Base-by-base conservation (phyloP, 345 rosid genomes). In the Melastoma malabathricum region DNA sequence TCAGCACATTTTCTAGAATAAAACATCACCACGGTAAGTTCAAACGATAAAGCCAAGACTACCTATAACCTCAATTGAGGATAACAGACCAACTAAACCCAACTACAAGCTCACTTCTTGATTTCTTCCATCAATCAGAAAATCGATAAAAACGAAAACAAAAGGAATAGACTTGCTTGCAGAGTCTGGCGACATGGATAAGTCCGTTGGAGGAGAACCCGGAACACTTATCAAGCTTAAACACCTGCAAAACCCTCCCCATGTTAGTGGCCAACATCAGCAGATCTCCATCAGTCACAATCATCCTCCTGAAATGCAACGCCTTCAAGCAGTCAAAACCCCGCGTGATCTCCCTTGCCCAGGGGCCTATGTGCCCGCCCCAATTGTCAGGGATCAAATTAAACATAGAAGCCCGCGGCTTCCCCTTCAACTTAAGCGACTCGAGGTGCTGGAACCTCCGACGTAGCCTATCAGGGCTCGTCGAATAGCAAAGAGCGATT, bases 381-480 rank as follows among this genome's bases (percentile, higher is more conserved):
- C 98, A 87, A 57, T 87, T 77, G 70, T 87, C 96, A 0, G 95
- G 98, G 22, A 92, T 87, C 27, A 84, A 62, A 55, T 84, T 87
- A 48, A 92, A 87, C 96, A 92, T 82, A n/a, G 96, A 95, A 0
- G 96, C 95, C 55, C 98, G 41, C 0, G 96, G 96, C 72, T 84
- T 87, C 13, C 95, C 98, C 56, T 92, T 92, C 29, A 92, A 59
- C 65, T 75, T 79, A 51, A 92, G 56, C n/a, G 98, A 92, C 62
- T 82, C 93, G 8, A 92, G 64, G 51, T 75, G 70, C 2, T 47
- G 19, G 22, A 87, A 87, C 13, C 98, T 72, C 13, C 66, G 73
- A 29, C 84, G 68, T 3, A 87, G 52, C 46, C 82, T 81, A 18
- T 79, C 84, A 3, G 96, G 93, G 1, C 70, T 78, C 3, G 95